A percentile compares a stretch with the other conserved stretches of the same genome.
Conservation (phyloP, 768 basidiomycete species). For the Trichaptum fuscoviolaceum region DNA sequence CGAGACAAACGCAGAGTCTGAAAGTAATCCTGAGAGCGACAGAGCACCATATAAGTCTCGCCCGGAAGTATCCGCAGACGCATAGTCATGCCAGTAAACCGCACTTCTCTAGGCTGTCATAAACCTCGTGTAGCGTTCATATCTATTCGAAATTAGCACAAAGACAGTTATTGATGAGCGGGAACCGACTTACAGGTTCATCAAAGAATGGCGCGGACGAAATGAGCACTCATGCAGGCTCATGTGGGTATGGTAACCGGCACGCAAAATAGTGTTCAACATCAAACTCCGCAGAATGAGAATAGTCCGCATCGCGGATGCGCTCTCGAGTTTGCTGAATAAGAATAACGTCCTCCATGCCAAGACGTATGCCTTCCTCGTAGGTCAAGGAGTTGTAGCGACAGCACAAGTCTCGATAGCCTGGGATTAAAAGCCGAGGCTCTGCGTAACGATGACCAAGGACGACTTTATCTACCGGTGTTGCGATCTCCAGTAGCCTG, state of each 20-base stretch:
- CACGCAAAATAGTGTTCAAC: background rate
- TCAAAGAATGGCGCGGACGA: background rate
- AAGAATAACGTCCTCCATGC: background rate
- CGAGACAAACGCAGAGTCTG: background rate
- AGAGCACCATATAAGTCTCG: background rate
- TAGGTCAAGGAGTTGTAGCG: background rate
- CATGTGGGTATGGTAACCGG: background rate
- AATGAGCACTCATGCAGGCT: background rate
- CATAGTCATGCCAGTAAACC: background rate
- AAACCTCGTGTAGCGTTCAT: background rate
- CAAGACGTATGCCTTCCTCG: background rate
- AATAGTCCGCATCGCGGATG: conserved; percentile 1
- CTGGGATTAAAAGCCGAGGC: background rate
- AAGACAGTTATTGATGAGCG: too few relatives aligned
- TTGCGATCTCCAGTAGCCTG: background rate
- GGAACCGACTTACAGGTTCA: background rate
- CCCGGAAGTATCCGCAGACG: background rate
- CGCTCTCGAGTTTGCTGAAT: conserved; percentile 1
- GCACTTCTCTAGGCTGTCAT: background rate
- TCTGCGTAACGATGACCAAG: background rate
- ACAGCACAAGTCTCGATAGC: background rate
- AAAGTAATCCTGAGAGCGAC: background rate
- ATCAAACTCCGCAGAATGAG: background rate
- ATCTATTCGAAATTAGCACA: background rate
- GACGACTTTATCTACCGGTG: conserved; percentile 2